These are phyloP conservation scores for Bondarzewia mesenterica DNA, from an alignment of 1,284 basidiomycete species.

Conservation along the genomic window DNA sequence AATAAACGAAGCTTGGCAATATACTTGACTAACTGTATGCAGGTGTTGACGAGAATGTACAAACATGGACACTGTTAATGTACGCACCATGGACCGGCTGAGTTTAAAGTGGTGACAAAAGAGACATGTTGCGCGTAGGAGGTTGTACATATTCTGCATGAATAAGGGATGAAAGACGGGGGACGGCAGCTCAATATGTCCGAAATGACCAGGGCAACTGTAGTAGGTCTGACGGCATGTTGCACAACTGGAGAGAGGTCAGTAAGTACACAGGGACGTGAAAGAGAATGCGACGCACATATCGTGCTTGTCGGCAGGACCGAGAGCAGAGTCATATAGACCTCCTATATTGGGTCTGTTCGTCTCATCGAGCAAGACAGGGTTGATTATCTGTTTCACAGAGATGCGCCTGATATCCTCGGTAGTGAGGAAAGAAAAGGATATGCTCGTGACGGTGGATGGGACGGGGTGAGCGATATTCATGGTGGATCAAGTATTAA, in stretches of 20 bases:
- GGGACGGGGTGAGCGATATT: constrained; percentile 89
- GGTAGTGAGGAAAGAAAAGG: constrained; percentile 93
- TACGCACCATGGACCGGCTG: constrained; percentile 65
- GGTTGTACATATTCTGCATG: constrained; percentile 86
- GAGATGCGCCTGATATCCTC: constrained; percentile 90
- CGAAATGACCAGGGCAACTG: constrained; percentile 96
- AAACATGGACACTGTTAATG: neutral
- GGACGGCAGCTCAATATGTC: constrained; percentile 95
- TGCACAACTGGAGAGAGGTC: constrained; percentile 60
- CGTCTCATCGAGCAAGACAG: constrained; percentile 88
- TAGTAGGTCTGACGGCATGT: constrained; percentile 92
- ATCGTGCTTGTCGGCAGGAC: constrained; percentile 82
- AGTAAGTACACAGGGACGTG: neutral
- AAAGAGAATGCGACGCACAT: constrained; percentile 52
- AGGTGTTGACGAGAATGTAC: constrained; percentile 3
- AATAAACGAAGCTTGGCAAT: constrained; percentile 84
- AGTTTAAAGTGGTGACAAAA: constrained; percentile 95
- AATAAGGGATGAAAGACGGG: constrained; percentile 98
- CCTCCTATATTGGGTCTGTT: constrained; percentile 90
- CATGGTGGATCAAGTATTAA: constrained; percentile 44
- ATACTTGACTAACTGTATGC: constrained; percentile 67
- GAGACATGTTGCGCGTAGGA: constrained; percentile 87
- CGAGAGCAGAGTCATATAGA: constrained; percentile 92
- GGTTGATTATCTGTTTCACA: constrained; percentile 95
- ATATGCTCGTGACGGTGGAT: constrained; percentile 78